Evolutionary conservation across 306 rosid species (phyloP).

Genomic region (Corylus avellana): DNA sequence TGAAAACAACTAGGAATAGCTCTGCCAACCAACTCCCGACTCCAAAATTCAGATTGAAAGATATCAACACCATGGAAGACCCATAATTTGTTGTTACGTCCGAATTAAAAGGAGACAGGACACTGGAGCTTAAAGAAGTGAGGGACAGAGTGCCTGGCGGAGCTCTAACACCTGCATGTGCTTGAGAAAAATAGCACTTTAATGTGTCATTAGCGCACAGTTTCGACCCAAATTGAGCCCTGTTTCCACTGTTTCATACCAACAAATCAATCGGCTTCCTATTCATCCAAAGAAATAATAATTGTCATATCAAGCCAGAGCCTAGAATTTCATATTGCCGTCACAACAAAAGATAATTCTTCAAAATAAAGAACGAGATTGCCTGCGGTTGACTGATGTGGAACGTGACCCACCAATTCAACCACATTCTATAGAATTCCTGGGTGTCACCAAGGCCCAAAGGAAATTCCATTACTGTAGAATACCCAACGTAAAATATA

Average conservation of each 20-base stretch:
- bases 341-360: neutral
- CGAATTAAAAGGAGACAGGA: conserved; percentile 1
- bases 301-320: neutral
- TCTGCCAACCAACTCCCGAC: conserved; percentile 10
- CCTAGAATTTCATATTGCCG: neutral
- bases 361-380: neutral
- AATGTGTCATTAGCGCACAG: neutral
- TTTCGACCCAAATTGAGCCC: conserved; percentile 9
- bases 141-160: conserved; percentile 25
- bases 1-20: neutral
- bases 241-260: neutral
- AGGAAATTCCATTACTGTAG: neutral
- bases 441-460: neutral
- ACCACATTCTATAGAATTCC: neutral
- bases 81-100: neutral
- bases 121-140: neutral
- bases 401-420: neutral
- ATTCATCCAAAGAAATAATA: neutral
- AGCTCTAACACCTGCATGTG: conserved; percentile 32
- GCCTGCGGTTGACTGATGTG: neutral
- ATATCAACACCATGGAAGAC: neutral
- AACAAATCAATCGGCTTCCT: neutral
- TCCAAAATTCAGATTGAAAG: neutral
- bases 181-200: conserved; percentile 1
- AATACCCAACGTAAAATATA: neutral